These are phyloP conservation scores for Fusarium sulawesiense DNA, from an alignment of 2,329 filamentous ascomycete genomes.

Conservation along the genomic window DNA sequence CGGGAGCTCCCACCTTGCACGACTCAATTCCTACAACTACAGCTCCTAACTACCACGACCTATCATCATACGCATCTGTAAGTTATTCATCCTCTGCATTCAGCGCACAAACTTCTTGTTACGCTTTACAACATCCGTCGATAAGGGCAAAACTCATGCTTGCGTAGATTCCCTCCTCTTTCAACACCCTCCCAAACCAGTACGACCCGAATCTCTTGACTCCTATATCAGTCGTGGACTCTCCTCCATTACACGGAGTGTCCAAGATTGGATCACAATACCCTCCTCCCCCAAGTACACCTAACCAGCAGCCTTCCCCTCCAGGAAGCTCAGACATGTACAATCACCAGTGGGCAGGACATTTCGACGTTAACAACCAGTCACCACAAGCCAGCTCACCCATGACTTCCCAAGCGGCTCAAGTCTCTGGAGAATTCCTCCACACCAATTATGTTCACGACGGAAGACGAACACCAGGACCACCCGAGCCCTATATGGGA, in stretches of 20 bases:
- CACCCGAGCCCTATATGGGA: conserved; percentile 53
- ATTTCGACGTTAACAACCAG: conserved; percentile 57
- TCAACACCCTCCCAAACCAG: conserved; percentile 48
- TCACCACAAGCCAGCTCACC: conserved; percentile 60
- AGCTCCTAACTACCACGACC: conserved; percentile 47
- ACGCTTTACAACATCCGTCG: background rate
- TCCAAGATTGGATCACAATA: conserved; percentile 57
- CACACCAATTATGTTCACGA: conserved; percentile 53
- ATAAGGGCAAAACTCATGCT: conserved; percentile 13
- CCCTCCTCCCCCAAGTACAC: conserved; percentile 51
- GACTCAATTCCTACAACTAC: conserved; percentile 43
- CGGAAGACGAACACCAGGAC: conserved; percentile 53
- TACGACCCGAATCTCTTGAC: conserved; percentile 61
- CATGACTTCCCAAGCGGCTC: conserved; percentile 55
- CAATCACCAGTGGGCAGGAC: conserved; percentile 52
- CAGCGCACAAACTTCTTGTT: background rate
- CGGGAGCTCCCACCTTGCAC: conserved; percentile 45
- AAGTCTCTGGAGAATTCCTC: conserved; percentile 51
- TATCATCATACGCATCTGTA: conserved; percentile 50
- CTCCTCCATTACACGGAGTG: conserved; percentile 60
- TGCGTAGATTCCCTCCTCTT: conserved; percentile 46
- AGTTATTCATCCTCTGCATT: conserved; percentile 29
- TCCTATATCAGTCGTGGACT: conserved; percentile 62
- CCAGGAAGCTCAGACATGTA: conserved; percentile 61
- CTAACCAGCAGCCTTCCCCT: conserved; percentile 60